These are phyloP conservation scores for Thamnidium elegans DNA, from an alignment of 192 early-diverging fungal species.

Conservation along the genomic window DNA sequence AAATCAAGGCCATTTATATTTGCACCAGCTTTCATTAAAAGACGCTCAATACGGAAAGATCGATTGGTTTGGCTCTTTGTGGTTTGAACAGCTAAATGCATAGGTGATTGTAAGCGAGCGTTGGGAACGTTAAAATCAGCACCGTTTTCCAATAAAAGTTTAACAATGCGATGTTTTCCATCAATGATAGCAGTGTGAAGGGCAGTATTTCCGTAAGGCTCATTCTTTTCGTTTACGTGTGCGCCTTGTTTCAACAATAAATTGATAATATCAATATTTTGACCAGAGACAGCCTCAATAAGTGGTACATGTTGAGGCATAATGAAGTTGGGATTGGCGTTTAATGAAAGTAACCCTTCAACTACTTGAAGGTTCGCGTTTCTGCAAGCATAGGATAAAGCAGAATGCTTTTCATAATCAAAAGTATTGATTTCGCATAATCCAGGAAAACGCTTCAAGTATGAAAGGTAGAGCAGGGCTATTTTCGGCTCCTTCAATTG, in stretches of 20 bases:
- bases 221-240: conserved; percentile 4
- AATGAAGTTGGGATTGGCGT: conserved; percentile 18
- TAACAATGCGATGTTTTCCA: conserved; percentile 40
- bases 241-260: conserved; percentile 20
- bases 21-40: conserved; percentile 42
- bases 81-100: conserved; percentile 47
- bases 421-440: conserved; percentile 15
- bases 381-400: conserved; percentile 14
- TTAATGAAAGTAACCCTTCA: neutral
- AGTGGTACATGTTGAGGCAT: conserved; percentile 5
- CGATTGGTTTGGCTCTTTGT: conserved; percentile 47
- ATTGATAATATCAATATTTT: conserved; percentile 7
- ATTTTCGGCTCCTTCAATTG: neutral
- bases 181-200: conserved; percentile 43
- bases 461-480: neutral
- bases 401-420: conserved; percentile 2
- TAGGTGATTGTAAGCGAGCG: conserved; percentile 38
- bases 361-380: conserved; percentile 14
- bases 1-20: conserved; percentile 48
- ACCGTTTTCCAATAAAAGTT: conserved; percentile 42
- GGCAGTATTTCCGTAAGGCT: conserved; percentile 22
- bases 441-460: neutral
- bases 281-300: conserved; percentile 16
- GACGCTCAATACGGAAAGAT: conserved; percentile 44
- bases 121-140: conserved; percentile 25